Evolutionary conservation across 768 basidiomycete genomes (phyloP), one percentile per base, ranked within the genome.

Genomic region (Pisolithus orientalis): DNA sequence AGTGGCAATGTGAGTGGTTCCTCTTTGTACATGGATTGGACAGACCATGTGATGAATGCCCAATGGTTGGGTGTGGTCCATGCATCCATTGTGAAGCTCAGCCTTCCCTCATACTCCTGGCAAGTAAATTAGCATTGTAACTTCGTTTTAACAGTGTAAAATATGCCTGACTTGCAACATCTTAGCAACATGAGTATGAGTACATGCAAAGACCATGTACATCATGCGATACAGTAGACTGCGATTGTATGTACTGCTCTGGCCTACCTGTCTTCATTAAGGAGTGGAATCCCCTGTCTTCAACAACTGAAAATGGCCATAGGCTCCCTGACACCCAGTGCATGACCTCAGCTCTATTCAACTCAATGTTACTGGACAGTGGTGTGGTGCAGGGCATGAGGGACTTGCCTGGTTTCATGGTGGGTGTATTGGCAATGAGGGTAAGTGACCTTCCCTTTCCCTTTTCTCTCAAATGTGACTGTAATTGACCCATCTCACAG

Each of bases 271-370:
- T 40, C 16, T 40, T 40, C 39, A 40, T 40, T 70, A 67, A 52
- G 14, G 21, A 56, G 11, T 52, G 34, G 45, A 70, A 75, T 0
- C 62, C 70, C 0, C 57, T 50, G 47, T 77, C 71, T 9, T 67
- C 56, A 6, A 73, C 62, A 17, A 74, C 71, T 0, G 39, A 57
- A 50, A 70, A 70, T 0, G 72, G 72, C 0, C 63, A 57, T 25
- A 63, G 50, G 39, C 58, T 66, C 51, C 72, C n/a, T 62, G 0
- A 10, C 0, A 73, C 65, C 75, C 72, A 75, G 0, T 55, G 54
- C 0, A 74, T 70, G n/a, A 69, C 61, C 43, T 70, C 59, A 0
- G 62, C 67, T 32, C 67, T 69, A n/a, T n/a, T n/a, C n/a, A n/a
- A n/a, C n/a, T n/a, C n/a, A n/a, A n/a, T n/a, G n/a, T n/a, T n/a